These are phyloP conservation scores for Pseudozyma flocculosa DNA, from an alignment of 1,284 basidiomycete species.

Conservation along the genomic window DNA sequence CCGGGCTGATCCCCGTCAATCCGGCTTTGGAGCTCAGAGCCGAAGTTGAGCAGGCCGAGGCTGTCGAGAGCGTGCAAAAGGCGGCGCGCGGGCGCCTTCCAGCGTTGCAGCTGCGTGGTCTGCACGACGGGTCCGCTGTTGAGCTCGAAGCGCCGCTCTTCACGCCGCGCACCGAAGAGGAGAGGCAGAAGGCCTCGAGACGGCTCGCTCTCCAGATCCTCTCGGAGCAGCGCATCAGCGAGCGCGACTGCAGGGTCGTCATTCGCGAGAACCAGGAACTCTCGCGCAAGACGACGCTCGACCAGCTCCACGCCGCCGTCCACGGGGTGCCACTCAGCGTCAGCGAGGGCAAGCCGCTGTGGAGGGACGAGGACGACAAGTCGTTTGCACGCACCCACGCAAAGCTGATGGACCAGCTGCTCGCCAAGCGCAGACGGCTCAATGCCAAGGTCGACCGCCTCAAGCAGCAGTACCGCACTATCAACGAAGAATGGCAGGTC, in stretches of 20 bases:
- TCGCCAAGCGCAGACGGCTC: conserved; percentile 34
- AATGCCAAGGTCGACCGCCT: conserved; percentile 42
- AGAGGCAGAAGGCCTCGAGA: conserved; percentile 17
- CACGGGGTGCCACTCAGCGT: conserved; percentile 33
- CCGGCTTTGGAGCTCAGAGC: neutral
- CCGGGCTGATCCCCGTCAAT: neutral
- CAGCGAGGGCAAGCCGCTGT: conserved; percentile 20
- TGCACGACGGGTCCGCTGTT: neutral
- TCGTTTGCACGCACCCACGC: conserved; percentile 14
- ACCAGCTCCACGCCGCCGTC: conserved; percentile 31
- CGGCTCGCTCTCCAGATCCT: conserved; percentile 8
- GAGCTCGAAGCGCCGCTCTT: conserved; percentile 8
- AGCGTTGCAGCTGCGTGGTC: neutral
- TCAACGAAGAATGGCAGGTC: conserved; percentile 47
- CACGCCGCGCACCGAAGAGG: conserved; percentile 35
- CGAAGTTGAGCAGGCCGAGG: neutral
- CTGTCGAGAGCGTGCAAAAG: neutral
- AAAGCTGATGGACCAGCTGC: conserved; percentile 21
- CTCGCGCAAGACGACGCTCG: conserved; percentile 24
- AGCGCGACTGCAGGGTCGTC: conserved; percentile 16
- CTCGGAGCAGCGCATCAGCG: neutral
- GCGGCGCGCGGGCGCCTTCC: neutral
- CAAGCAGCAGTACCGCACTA: conserved; percentile 40
- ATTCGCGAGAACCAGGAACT: conserved; percentile 30
- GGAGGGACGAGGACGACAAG: conserved; percentile 34